A percentile compares a stretch with the other conserved stretches of the same genome.
Evolutionary conservation across 2,329 filamentous ascomycete genomes (phyloP).

Genomic region (Lasiodiplodia theobromae): DNA sequence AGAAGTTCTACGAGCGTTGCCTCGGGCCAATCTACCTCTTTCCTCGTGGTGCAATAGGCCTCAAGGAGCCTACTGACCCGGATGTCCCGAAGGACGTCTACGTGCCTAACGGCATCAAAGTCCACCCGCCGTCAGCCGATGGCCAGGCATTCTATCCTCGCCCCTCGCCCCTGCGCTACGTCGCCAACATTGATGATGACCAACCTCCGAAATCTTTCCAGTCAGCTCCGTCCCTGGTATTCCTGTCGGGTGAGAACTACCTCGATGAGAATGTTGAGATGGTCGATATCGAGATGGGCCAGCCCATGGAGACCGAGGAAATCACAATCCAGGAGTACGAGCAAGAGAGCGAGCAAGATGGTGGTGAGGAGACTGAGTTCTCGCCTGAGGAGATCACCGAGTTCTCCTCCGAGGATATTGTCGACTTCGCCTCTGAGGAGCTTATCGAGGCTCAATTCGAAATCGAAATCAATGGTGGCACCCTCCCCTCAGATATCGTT

Average conservation of each 20-base stretch:
- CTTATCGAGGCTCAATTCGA: neutral
- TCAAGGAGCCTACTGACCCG: neutral
- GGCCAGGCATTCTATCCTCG: neutral
- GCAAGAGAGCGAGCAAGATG: neutral
- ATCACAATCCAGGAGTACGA: neutral
- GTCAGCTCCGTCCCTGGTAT: no score
- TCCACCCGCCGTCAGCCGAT: neutral
- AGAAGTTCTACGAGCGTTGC: neutral
- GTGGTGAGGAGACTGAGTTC: neutral
- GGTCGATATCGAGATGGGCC: no score
- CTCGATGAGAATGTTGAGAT: no score
- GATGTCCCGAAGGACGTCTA: neutral
- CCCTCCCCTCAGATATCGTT: neutral
- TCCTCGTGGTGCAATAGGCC: neutral
- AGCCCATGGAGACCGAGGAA: neutral
- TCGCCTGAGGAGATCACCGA: neutral
- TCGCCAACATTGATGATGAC: neutral
- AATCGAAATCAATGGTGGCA: no score
- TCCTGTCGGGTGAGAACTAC: no score
- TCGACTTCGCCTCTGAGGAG: neutral
- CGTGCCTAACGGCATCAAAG: slow-evolving; percentile 7
- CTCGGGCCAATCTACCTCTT: neutral
- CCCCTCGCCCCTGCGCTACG: neutral
- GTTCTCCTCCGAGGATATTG: neutral
- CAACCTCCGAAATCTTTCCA: no score